Evolutionary conservation across 805 yeast genomes (phyloP).

Genomic region (Metschnikowia chrysomelidarum): DNA sequence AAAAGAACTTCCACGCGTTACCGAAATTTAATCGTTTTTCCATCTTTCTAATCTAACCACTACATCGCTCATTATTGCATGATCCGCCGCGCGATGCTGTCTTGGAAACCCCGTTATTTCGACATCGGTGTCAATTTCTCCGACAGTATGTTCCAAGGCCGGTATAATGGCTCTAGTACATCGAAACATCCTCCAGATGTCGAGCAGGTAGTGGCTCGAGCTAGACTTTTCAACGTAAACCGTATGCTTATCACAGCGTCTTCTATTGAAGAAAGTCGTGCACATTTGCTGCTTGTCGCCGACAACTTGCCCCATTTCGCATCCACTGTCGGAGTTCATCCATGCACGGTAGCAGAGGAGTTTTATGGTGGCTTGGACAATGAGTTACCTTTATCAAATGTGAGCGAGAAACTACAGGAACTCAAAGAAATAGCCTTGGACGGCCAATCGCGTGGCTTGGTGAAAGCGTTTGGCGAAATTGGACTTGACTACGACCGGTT

Average conservation of each 20-base stretch:
- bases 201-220: constrained; percentile 60
- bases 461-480: constrained; percentile 90
- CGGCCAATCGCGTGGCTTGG: constrained; percentile 50
- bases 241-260: constrained; percentile 84
- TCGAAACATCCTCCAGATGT: constrained; percentile 68
- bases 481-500: constrained; percentile 94
- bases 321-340: constrained; percentile 93
- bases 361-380: constrained; percentile 30
- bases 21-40: too few relatives aligned
- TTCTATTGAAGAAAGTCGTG: constrained; percentile 59
- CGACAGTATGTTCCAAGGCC: constrained; percentile 84
- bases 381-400: constrained; percentile 37
- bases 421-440: constrained; percentile 48
- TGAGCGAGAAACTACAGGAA: constrained; percentile 43
- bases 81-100: constrained; percentile 10
- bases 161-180: constrained; percentile 58
- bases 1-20: too few relatives aligned
- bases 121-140: constrained; percentile 72
- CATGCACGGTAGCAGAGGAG: constrained; percentile 68
- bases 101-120: constrained; percentile 43
- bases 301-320: constrained; percentile 24
- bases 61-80: too few relatives aligned
- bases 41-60: too few relatives aligned
- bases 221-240: constrained; percentile 60
- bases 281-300: constrained; percentile 57